A percentile compares a stretch with the other conserved stretches of the same genome.
Evolutionary conservation across 306 rosid species (phyloP).

Genomic region (Prunus mongolica): DNA sequence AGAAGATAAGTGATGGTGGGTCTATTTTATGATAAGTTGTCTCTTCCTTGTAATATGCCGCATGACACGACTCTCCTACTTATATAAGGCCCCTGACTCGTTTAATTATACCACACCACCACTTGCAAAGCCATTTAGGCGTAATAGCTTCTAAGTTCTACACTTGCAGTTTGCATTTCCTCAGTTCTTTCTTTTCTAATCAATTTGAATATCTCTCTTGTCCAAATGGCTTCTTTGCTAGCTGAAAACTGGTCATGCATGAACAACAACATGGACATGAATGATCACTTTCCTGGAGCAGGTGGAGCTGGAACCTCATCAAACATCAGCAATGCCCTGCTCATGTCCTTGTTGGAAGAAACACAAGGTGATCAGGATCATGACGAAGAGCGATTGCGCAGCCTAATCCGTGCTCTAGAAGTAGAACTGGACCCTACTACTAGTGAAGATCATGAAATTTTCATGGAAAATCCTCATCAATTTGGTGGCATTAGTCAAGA

Average conservation of each 20-base stretch:
- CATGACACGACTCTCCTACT: background rate
- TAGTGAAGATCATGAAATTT: background rate
- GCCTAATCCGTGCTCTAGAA: constrained; percentile 13
- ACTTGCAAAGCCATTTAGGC: background rate
- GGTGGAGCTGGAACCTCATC: background rate
- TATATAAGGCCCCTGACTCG: background rate
- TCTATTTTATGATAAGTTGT: background rate
- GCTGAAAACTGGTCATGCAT: constrained; percentile 16
- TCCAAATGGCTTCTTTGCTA: constrained; percentile 15
- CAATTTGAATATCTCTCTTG: background rate
- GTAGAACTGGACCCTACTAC: constrained; percentile 4
- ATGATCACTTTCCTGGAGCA: background rate
- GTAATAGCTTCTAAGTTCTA: background rate
- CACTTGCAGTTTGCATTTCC: background rate
- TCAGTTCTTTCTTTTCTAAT: background rate
- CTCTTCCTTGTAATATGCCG: constrained; percentile 2
- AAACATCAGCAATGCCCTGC: constrained; percentile 1
- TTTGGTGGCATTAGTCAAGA: background rate
- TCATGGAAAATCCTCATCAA: background rate
- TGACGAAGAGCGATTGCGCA: constrained; percentile 12
- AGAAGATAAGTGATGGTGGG: constrained; percentile 1
- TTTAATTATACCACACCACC: background rate
- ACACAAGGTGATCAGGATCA: constrained; percentile 21
- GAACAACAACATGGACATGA: constrained; percentile 9
- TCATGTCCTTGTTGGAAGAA: constrained; percentile 21